Base-by-base conservation (phyloP, 2,329 filamentous ascomycete genomes). In the Emericellopsis cladophorae region DNA sequence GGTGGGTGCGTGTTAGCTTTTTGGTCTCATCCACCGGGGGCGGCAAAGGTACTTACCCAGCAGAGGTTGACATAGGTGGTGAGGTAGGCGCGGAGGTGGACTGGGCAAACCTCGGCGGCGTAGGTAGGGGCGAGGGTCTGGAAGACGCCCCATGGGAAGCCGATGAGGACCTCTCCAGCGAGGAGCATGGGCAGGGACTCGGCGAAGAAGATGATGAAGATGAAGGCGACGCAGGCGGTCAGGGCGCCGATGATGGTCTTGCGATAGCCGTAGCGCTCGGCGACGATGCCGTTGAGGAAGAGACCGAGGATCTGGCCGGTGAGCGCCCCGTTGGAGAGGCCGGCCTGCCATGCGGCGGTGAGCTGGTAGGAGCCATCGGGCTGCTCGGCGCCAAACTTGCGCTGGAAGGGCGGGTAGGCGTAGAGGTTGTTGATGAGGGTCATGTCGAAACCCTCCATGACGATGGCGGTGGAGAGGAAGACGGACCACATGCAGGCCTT, bases 41-140 rank as follows among this genome's bases (percentile, higher is more conserved):
- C 18, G 18, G 5, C 18, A 21, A 21, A 21, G 5, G 5, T n/a
- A 21, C 3, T 4, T 21, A 21, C 68, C 67, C 70, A 76, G 46
- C 71, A 75, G 54, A 75, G 62, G 46, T 76, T 76, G 49, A 70
- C 68, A 40, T 69, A 74, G 0, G 67, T 70, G 0, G 70, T 74
- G 4, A 76, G 59, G 36, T 72, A 72, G 0, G 66, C 64, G 4
- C 72, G 59, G 2, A 76, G 61, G 2, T 64, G 64, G 36, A 62
- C 53, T n/a, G 65, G 65, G 4, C 26, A 60, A 10, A 70, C 61
- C 45, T 76, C 72, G 6, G 72, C 70, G 0, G 71, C 70, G 46
- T 76, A 76, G 0, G 70, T 65, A 0, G 69, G 65, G 1, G 65
- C 66, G 1, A 74, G 59, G 2, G 66, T 70, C 45, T 72, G 68